Base-by-base conservation (phyloP, 2,329 filamentous ascomycete genomes). In the Nemania abortiva region DNA sequence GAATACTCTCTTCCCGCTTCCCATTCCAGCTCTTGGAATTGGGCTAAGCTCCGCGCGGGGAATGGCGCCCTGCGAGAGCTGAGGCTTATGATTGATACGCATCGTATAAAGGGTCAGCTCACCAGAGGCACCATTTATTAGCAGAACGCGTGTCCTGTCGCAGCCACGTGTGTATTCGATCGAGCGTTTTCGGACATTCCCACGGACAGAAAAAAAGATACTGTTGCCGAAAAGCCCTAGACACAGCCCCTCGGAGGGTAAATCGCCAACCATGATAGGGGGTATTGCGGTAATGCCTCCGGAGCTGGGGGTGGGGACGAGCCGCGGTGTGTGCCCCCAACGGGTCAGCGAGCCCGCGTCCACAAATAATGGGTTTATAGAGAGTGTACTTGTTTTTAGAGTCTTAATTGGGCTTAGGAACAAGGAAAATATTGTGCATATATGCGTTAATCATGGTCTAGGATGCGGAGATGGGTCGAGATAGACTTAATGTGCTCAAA, bases 271-370 rank as follows among this genome's bases (percentile, higher is more conserved):
- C 18, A 47, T 42, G 65, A 42, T 59, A 42, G n/a, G 47, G 47
- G 24, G 9, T 31, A 31, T 11, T 57, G 15, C 42, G 27, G 52
- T 66, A 50, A 59, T 62, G 42, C 42, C 59, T 57, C 53, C 70
- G 69, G 70, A 72, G 63, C 67, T 65, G 49, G 61, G 61, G 54
- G 69, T 69, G 69, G 70, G 70, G 69, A 60, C 57, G 50, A 66
- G 57, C 69, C 64, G 64, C 59, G 22, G 34, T 45, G 27, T 42
- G 39, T 39, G 57, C 56, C 52, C 55, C 55, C 39, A 49, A 10
- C 18, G 34, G n/a, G 50, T 39, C 24, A 54, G 34, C 55, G 11
- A 59, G 37, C 22, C 29, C 45, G 27, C 15, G 31, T 15, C 45
- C 24, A 11, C 66, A 34, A 64, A 65, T 67, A n/a, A 66, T 47